Conservation (phyloP, 2,329 filamentous ascomycete genomes). For the Scytalidium sp. region DNA sequence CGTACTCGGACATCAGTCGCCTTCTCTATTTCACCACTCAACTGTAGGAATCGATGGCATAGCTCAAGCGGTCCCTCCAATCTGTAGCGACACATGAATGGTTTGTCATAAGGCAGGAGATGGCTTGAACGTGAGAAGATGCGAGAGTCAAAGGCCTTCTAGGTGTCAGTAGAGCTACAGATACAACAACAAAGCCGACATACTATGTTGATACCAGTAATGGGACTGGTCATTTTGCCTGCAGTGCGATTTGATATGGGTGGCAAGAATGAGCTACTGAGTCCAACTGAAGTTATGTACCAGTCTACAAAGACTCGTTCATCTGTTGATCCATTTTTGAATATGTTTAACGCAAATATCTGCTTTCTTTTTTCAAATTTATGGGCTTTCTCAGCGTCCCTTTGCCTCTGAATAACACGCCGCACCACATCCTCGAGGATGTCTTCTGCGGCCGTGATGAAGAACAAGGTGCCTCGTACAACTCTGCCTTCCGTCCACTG, state of each 20-base stretch:
- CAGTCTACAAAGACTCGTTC: neutral
- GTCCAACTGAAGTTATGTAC: neutral
- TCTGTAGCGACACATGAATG: constrained; percentile 5
- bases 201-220: neutral
- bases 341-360: neutral
- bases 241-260: neutral
- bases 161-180: neutral
- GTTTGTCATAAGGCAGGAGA: neutral
- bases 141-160: constrained; percentile 9
- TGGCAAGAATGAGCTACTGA: neutral
- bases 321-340: neutral
- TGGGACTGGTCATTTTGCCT: neutral
- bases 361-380: neutral
- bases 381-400: neutral
- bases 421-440: neutral
- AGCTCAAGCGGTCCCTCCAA: neutral
- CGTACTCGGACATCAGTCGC: neutral
- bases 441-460: neutral
- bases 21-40: neutral
- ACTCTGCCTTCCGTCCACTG: neutral
- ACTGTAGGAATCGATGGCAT: neutral
- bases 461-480: neutral
- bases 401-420: neutral
- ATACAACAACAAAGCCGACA: neutral
- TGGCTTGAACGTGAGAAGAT: constrained; percentile 10